phyloP scores from a whole-genome alignment of 805 yeast genomes.

The Teunomyces panamensis region DNA sequence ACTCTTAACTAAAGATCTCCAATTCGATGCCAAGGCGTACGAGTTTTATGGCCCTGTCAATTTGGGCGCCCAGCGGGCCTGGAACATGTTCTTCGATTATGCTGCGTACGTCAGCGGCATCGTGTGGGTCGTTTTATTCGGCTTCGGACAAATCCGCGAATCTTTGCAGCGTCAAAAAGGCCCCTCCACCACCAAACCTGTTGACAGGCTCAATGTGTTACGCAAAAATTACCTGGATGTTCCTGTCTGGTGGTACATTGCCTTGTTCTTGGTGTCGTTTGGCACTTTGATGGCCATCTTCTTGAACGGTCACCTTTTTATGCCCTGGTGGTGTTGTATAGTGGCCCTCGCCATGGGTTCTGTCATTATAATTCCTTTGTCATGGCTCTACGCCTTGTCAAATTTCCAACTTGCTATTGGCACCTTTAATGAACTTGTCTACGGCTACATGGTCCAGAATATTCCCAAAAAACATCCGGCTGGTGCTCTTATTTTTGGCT shows the following conservation, averaged over 20 bases:
- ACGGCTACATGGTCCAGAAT: slow-evolving; percentile 44
- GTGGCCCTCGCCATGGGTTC: slow-evolving; percentile 45
- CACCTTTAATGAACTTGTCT: slow-evolving; percentile 48
- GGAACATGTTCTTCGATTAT: slow-evolving; percentile 52
- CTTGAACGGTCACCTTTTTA: slow-evolving; percentile 29
- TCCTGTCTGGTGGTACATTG: slow-evolving; percentile 43
- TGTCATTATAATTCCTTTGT: slow-evolving; percentile 46
- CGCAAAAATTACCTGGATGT: slow-evolving; percentile 39
- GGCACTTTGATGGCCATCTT: slow-evolving; percentile 31
- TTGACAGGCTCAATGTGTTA: slow-evolving; percentile 44
- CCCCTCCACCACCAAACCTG: not conserved
- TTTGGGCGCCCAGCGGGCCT: slow-evolving; percentile 47
- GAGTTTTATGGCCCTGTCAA: slow-evolving; percentile 43
- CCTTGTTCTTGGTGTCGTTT: slow-evolving; percentile 36
- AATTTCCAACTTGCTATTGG: slow-evolving; percentile 54
- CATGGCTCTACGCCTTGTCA: slow-evolving; percentile 49
- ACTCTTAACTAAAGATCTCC: slow-evolving; percentile 37
- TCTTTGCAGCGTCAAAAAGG: slow-evolving; percentile 14
- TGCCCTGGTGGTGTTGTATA: slow-evolving; percentile 44
- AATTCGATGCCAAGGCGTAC: slow-evolving; percentile 46
- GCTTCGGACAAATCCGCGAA: slow-evolving; percentile 22
- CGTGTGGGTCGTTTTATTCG: slow-evolving; percentile 42
- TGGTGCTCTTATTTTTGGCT: slow-evolving; percentile 48
- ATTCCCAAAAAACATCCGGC: slow-evolving; percentile 39
- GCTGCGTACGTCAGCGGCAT: slow-evolving; percentile 51